phyloP scores from a whole-genome alignment of 2,329 filamentous ascomycete species.

The Lecanoromycetidae sp. region DNA sequence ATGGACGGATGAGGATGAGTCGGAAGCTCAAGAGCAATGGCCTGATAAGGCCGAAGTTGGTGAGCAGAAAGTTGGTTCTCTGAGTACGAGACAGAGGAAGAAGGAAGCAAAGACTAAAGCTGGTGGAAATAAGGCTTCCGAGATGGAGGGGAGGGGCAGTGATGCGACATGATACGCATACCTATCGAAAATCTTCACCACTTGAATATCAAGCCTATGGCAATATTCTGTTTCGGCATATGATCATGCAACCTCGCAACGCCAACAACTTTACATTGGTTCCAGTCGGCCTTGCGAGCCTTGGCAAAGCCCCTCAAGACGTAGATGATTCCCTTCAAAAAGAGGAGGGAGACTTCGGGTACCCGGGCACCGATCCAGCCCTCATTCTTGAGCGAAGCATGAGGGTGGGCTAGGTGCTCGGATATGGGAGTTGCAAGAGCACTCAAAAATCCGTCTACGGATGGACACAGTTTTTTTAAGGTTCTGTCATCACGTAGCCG shows the following conservation, averaged over 20 bases:
- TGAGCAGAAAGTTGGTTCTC: conserved; percentile 18
- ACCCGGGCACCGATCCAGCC: too few relatives aligned
- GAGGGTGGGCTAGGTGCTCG: too few relatives aligned
- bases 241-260: background rate
- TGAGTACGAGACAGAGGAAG: conserved; percentile 30
- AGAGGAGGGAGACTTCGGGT: too few relatives aligned
- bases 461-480: too few relatives aligned
- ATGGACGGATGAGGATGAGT: conserved; percentile 77
- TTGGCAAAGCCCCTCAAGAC: too few relatives aligned
- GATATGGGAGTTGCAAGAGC: too few relatives aligned
- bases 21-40: conserved; percentile 51
- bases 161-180: too few relatives aligned
- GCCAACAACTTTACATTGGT: background rate
- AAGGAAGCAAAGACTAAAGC: conserved; percentile 20
- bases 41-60: conserved; percentile 19
- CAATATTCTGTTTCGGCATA: background rate
- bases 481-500: too few relatives aligned
- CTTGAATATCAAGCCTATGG: background rate
- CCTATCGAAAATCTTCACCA: too few relatives aligned
- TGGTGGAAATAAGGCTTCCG: conserved; percentile 2
- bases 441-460: too few relatives aligned
- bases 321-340: too few relatives aligned
- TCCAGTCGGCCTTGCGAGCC: conserved; percentile 3
- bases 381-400: too few relatives aligned
- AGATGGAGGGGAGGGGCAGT: background rate